Percentiles rank a stretch among this genome's conserved stretches.
Evolutionary conservation across 805 yeast species (phyloP).

Genomic region (Pichia nanzhaoensis): DNA sequence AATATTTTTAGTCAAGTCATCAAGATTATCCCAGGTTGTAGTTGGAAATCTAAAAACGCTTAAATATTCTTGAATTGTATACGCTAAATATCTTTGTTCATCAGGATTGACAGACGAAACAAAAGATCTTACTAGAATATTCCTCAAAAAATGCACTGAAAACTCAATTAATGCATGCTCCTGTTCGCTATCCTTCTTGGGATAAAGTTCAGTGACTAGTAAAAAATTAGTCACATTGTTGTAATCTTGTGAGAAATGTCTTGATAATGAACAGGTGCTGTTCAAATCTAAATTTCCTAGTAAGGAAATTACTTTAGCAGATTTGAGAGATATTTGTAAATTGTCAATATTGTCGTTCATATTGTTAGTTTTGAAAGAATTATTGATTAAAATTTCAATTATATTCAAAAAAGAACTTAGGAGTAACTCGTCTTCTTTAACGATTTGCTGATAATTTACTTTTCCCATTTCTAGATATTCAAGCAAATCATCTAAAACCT

Average conservation of each 20-base stretch:
- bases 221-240: constrained; percentile 13
- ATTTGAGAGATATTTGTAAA: constrained; percentile 44
- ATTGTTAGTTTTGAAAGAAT: constrained; percentile 43
- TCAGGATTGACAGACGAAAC: constrained; percentile 88
- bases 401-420: constrained; percentile 31
- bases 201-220: constrained; percentile 26
- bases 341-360: not conserved
- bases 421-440: constrained; percentile 30
- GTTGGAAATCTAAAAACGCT: constrained; percentile 18
- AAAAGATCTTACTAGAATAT: constrained; percentile 71
- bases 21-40: constrained; percentile 50
- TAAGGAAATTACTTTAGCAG: constrained; percentile 65
- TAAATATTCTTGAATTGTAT: constrained; percentile 81
- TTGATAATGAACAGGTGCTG: not conserved
- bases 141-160: constrained; percentile 56
- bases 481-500: constrained; percentile 59
- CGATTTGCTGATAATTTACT: constrained; percentile 39
- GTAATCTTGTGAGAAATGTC: not conserved
- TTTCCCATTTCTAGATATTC: constrained; percentile 48
- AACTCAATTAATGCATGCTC: constrained; percentile 53
- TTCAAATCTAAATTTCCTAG: constrained; percentile 64
- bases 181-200: constrained; percentile 56
- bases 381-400: constrained; percentile 34
- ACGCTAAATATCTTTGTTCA: constrained; percentile 76
- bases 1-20: constrained; percentile 62